These are phyloP conservation scores for Russula foetens DNA, from an alignment of 768 basidiomycete species.

Conservation along the genomic window DNA sequence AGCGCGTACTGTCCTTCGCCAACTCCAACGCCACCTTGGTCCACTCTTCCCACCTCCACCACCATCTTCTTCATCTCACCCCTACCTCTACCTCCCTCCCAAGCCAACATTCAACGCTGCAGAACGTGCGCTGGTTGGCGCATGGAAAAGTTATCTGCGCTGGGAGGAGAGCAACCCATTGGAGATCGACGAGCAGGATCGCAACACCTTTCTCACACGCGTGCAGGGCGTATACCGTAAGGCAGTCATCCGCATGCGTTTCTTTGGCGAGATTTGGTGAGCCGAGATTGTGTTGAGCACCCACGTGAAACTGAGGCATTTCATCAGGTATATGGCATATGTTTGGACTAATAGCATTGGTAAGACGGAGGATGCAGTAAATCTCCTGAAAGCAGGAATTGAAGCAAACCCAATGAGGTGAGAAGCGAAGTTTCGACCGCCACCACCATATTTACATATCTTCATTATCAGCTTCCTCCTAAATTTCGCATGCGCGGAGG, in stretches of 20 bases:
- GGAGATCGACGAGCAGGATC: slow-evolving; percentile 83
- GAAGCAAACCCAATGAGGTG: slow-evolving; percentile 82
- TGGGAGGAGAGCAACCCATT: slow-evolving; percentile 95
- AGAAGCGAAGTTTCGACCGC: slow-evolving; percentile 9
- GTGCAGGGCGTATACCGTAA: slow-evolving; percentile 82
- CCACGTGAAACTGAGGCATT: neutral
- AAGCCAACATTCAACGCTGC: slow-evolving; percentile 63
- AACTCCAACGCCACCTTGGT: slow-evolving; percentile 61
- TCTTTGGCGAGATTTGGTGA: slow-evolving; percentile 92
- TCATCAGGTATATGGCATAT: slow-evolving; percentile 80
- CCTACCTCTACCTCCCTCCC: slow-evolving; percentile 52
- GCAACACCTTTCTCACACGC: slow-evolving; percentile 52
- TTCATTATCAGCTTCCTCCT: slow-evolving; percentile 59
- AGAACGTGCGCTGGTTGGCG: slow-evolving; percentile 69
- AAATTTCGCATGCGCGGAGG: slow-evolving; percentile 83
- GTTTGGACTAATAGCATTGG: slow-evolving; percentile 69
- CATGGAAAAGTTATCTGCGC: slow-evolving; percentile 89
- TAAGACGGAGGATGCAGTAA: slow-evolving; percentile 72
- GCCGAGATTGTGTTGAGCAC: slow-evolving; percentile 16
- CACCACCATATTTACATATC: neutral
- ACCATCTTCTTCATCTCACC: slow-evolving; percentile 34
- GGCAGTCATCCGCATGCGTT: slow-evolving; percentile 86
- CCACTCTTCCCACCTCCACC: slow-evolving; percentile 48
- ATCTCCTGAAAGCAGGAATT: slow-evolving; percentile 76
- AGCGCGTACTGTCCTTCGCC: slow-evolving; percentile 80